These are phyloP conservation scores for Pythium chondricola DNA, from an alignment of 352 stramenopile genomes.

Conservation along the genomic window DNA sequence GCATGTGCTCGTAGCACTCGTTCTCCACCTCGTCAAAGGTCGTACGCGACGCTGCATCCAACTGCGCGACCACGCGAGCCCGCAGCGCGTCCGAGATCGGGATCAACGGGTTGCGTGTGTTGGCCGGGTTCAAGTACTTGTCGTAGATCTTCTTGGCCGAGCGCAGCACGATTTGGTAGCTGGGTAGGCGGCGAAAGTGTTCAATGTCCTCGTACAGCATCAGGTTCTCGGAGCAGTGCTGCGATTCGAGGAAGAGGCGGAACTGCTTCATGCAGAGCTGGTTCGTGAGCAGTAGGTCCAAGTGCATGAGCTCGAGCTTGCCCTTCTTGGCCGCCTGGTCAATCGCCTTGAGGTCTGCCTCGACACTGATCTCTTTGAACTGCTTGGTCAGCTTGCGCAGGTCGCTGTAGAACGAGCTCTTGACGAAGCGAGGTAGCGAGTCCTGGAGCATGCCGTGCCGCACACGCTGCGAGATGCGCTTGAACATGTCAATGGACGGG, in stretches of 20 bases:
- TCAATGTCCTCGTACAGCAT: slow-evolving; percentile 85
- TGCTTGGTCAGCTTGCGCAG: slow-evolving; percentile 39
- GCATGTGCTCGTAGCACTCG: slow-evolving; percentile 72
- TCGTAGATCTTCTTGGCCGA: slow-evolving; percentile 83
- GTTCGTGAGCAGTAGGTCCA: slow-evolving; percentile 69
- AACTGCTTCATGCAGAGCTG: slow-evolving; percentile 64
- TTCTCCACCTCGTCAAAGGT: slow-evolving; percentile 74
- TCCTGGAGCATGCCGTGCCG: slow-evolving; percentile 73
- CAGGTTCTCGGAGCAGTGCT: slow-evolving; percentile 78
- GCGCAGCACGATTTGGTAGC: slow-evolving; percentile 79
- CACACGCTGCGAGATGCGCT: slow-evolving; percentile 58
- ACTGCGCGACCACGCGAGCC: slow-evolving; percentile 37
- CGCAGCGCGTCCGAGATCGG: slow-evolving; percentile 39
- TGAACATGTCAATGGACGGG: slow-evolving; percentile 83
- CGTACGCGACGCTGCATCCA: slow-evolving; percentile 58
- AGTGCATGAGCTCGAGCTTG: slow-evolving; percentile 67
- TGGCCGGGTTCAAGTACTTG: slow-evolving; percentile 73
- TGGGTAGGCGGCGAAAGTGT: slow-evolving; percentile 68
- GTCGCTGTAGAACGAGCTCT: slow-evolving; percentile 57
- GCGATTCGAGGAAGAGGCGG: slow-evolving; percentile 58
- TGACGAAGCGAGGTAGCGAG: slow-evolving; percentile 72
- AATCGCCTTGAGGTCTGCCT: slow-evolving; percentile 44
- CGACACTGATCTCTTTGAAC: slow-evolving; percentile 25
- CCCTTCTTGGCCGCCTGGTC: slow-evolving; percentile 58
- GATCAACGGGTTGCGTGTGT: slow-evolving; percentile 42